These are phyloP conservation scores for Cubamyces sp. DNA, from an alignment of 768 basidiomycete species.

Conservation along the genomic window DNA sequence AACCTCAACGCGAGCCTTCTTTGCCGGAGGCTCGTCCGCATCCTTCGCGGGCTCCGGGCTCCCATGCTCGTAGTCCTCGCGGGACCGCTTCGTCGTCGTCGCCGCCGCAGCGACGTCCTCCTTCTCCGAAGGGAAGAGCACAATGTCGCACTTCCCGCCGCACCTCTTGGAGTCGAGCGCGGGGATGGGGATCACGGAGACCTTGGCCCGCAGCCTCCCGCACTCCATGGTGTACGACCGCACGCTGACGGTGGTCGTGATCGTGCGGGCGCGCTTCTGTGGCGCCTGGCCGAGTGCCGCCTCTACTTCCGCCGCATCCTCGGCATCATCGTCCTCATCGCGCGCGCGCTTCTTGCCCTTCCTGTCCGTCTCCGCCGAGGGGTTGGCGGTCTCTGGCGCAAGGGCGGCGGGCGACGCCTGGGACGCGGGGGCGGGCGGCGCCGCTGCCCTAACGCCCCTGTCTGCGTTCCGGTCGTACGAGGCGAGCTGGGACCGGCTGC, in stretches of 20 bases:
- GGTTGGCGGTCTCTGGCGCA: background rate
- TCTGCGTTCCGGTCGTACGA: background rate
- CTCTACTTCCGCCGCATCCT: background rate
- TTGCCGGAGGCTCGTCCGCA: conserved; percentile 10
- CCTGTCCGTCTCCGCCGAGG: background rate
- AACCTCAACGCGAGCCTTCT: conserved; percentile 10
- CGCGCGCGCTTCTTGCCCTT: conserved; percentile 21
- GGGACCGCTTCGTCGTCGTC: conserved; percentile 6
- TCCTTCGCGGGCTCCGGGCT: background rate
- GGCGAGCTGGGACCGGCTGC: conserved; percentile 6
- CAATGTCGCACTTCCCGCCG: conserved; percentile 4
- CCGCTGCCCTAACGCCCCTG: background rate
- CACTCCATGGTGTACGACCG: conserved; percentile 7
- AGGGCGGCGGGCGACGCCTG: background rate
- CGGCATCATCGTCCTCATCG: background rate
- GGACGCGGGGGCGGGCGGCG: background rate
- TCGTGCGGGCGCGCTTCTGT: background rate
- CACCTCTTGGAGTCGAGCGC: background rate
- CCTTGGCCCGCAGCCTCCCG: conserved; percentile 2
- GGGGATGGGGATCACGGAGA: conserved; percentile 13
- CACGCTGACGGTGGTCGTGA: background rate
- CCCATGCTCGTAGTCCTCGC: conserved; percentile 11
- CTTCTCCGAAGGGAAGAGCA: conserved; percentile 7
- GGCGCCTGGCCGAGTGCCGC: background rate
- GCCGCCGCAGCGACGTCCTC: background rate